Base-by-base conservation (phyloP, 2,329 filamentous ascomycete species). In the Aspergillus hiratsukae region DNA sequence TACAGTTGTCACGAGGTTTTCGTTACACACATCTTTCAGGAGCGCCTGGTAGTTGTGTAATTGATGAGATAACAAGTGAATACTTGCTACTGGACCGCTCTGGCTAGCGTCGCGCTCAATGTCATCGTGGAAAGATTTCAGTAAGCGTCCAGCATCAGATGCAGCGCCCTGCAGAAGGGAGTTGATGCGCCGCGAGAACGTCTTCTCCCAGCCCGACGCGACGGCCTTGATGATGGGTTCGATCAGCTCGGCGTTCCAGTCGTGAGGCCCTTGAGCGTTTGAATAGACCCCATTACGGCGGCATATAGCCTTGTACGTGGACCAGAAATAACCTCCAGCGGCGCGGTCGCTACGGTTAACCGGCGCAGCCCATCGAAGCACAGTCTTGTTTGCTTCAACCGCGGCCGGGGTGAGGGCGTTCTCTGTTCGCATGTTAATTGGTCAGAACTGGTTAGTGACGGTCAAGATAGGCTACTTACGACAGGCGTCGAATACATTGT, bases 301-400 rank as follows among this genome's bases (percentile, higher is more conserved):
- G 51, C 80, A 80, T 2, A 81, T 76, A 9, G 84, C 84, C 66
- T 80, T 82, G 61, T 86, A 87, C 0, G 83, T 85, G 2, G 69
- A 27, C 71, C 73, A 86, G 35, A 66, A 61, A 11, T 82, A 66
- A 1, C 82, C 83, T 10, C 82, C 82, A 31, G 70, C 65, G 14
- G 59, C 40, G 29, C 68, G 73, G 43, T 45, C 21, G 41, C 11
- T 21, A 45, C 41, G 41, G 41, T 45, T 25, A 25, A 45, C 41
- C 10, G 66, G 67, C 5, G 65, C 64, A 9, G 73, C 72, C 78
- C 78, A 81, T n/a, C 69, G 64, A 14, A 56, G 54, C 8, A 72
- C 72, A n/a, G 70, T 76, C 9, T 57, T 61, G 51, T 19, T 56
- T 58, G 35, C 64, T 66, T 45, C 41, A 45, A 14, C 41, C 5